These are phyloP conservation scores for Pistacia integerrima DNA, from an alignment of 345 rosid genomes.

Conservation along the genomic window DNA sequence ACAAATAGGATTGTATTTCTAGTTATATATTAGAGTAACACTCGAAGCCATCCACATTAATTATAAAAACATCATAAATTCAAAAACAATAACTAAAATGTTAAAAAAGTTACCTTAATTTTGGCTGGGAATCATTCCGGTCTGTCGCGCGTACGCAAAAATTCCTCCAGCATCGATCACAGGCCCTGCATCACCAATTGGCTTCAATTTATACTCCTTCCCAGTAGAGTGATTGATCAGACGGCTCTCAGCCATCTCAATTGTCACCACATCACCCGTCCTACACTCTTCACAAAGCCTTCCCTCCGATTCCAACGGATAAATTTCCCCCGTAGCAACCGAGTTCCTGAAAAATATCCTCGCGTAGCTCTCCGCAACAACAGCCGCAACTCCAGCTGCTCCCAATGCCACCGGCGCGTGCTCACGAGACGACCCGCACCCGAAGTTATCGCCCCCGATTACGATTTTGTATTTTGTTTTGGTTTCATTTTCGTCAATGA, in stretches of 20 bases:
- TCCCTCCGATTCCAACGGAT: constrained; percentile 73
- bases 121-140: constrained; percentile 76
- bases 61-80: background rate
- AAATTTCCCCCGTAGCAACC: constrained; percentile 83
- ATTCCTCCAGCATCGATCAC: constrained; percentile 87
- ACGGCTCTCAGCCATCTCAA: constrained; percentile 58
- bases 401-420: constrained; percentile 96
- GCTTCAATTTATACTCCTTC: constrained; percentile 74
- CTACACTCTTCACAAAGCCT: constrained; percentile 87
- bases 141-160: constrained; percentile 78
- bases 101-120: background rate
- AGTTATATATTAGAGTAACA: no score
- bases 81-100: background rate
- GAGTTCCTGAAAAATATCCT: constrained; percentile 91
- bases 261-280: constrained; percentile 78
- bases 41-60: no score
- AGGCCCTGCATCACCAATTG: constrained; percentile 91
- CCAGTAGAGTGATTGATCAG: constrained; percentile 85
- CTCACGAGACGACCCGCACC: constrained; percentile 94
- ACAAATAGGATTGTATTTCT: no score
- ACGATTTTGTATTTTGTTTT: constrained; percentile 72
- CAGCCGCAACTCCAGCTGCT: constrained; percentile 80
- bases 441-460: constrained; percentile 85
- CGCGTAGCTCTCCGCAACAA: constrained; percentile 85
- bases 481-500: constrained; percentile 53